These are phyloP conservation scores for Przewalskia tangutica DNA, from an alignment of 257 asterid genomes.

Conservation along the genomic window DNA sequence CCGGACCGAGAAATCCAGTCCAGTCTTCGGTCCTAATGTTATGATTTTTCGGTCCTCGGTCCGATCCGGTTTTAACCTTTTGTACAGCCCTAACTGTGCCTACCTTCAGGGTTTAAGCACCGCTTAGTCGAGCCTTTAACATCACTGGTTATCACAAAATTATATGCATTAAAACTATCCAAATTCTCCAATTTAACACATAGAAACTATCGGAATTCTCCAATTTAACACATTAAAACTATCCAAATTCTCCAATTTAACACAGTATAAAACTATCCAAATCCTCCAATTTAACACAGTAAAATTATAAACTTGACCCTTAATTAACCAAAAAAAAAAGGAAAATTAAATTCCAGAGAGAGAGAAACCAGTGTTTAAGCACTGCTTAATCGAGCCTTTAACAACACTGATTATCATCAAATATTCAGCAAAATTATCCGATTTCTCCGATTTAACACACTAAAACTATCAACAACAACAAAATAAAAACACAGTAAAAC, in stretches of 20 bases:
- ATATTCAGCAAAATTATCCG: background rate
- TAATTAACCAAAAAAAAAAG: background rate
- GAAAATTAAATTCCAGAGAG: background rate
- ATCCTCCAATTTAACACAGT: background rate
- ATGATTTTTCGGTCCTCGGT: no score
- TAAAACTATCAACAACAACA: no score
- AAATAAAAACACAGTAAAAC: no score
- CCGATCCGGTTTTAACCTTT: no score
- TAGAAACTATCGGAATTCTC: background rate
- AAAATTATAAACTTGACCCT: background rate
- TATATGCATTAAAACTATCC: no score
- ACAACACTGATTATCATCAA: background rate
- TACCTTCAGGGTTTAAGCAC: background rate
- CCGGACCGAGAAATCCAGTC: no score
- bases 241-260: background rate
- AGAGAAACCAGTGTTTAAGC: conserved; percentile 33
- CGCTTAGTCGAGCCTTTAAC: background rate
- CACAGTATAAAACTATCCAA: background rate
- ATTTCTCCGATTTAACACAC: no score
- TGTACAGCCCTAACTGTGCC: no score
- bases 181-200: background rate
- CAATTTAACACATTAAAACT: no score
- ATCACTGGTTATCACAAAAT: no score
- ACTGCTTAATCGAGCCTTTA: background rate
- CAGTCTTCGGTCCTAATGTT: no score